phyloP scores from a whole-genome alignment of 2,329 filamentous ascomycete genomes.

The Paecilomyces dactylethromorphus region DNA sequence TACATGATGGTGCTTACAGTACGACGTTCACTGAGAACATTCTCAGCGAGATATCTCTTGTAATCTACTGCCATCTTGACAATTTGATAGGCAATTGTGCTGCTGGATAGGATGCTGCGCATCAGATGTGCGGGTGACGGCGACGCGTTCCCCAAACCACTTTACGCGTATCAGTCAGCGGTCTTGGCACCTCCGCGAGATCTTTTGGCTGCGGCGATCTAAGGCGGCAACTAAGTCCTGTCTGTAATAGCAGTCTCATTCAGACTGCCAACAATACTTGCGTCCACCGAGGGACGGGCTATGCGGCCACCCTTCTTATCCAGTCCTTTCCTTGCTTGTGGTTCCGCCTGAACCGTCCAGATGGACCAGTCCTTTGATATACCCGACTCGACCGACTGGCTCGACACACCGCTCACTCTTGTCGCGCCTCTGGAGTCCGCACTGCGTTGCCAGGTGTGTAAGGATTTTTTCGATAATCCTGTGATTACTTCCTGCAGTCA shows the following conservation, averaged over 20 bases:
- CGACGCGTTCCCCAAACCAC: constrained; percentile 31
- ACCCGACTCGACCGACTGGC: constrained; percentile 43
- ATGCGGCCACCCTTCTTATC: background rate
- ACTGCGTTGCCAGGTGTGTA: constrained; percentile 93
- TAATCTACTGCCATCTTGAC: constrained; percentile 47
- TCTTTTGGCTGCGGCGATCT: background rate
- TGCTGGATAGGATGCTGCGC: background rate
- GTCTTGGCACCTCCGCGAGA: constrained; percentile 24
- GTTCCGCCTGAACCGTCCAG: background rate
- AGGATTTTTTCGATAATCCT: constrained; percentile 91
- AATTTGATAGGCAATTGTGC: background rate
- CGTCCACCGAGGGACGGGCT: background rate
- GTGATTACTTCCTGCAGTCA: constrained; percentile 94
- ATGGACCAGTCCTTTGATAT: constrained; percentile 34
- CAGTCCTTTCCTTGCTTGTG: background rate
- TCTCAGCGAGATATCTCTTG: constrained; percentile 65
- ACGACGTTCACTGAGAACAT: constrained; percentile 68
- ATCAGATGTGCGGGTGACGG: background rate
- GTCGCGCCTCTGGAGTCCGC: constrained; percentile 63
- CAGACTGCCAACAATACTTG: background rate
- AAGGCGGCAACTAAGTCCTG: background rate
- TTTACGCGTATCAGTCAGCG: constrained; percentile 38
- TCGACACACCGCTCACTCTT: constrained; percentile 38
- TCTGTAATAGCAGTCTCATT: background rate
- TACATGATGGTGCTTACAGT: constrained; percentile 48